Conservation (phyloP, 1,284 basidiomycete genomes). For the Takashimella tepidaria region DNA sequence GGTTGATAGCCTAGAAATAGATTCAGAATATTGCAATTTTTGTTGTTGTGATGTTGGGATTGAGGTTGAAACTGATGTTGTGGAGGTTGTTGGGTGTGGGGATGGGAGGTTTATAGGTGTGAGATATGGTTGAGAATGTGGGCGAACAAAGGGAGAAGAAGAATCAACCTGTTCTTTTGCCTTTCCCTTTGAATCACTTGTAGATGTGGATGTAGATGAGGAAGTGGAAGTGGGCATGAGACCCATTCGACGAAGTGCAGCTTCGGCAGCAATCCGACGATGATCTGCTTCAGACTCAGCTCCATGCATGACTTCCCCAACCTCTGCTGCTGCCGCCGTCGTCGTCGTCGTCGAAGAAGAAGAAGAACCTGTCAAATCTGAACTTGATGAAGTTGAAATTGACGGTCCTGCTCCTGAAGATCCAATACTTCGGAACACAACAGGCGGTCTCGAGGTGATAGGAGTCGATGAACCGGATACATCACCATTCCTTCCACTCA, state of each 20-base stretch:
- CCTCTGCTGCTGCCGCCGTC: constrained; percentile 3
- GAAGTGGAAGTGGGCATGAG: background rate
- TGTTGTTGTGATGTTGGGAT: too few species aligned
- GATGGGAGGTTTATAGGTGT: background rate
- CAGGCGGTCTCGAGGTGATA: constrained; percentile 34
- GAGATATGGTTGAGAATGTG: background rate
- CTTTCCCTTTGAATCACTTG: constrained; percentile 8
- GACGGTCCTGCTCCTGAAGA: background rate
- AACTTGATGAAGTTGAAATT: background rate
- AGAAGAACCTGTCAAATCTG: background rate
- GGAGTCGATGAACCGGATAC: constrained; percentile 33
- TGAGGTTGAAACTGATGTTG: background rate
- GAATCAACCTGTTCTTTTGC: background rate
- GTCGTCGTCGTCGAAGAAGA: background rate
- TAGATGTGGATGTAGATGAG: background rate
- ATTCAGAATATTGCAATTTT: too few species aligned
- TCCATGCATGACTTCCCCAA: constrained; percentile 54
- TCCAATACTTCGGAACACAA: constrained; percentile 27
- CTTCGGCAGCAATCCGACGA: constrained; percentile 8
- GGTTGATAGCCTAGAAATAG: background rate
- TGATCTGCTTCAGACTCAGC: constrained; percentile 10
- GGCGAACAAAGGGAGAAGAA: background rate
- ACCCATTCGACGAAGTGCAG: constrained; percentile 10
- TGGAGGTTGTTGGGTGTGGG: background rate
- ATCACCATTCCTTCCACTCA: background rate